Evolutionary conservation across 768 basidiomycete species (phyloP).

Genomic region (Daedaleopsis sinensis): DNA sequence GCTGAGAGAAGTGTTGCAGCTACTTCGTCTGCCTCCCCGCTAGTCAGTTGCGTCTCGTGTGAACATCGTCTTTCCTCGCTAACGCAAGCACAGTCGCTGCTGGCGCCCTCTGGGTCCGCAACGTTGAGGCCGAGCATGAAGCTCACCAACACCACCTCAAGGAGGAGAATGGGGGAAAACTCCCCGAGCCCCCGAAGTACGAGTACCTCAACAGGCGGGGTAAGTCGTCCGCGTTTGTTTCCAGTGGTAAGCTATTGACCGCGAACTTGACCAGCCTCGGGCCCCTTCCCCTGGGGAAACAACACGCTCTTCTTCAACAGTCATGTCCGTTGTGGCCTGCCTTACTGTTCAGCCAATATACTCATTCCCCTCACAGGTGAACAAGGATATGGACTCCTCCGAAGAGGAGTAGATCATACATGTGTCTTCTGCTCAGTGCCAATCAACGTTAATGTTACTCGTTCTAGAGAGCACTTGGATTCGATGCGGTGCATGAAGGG

Average conservation of each 20-base stretch:
- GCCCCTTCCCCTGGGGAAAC: conserved; percentile 85
- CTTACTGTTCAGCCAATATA: neutral
- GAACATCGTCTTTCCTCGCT: neutral
- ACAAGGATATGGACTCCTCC: conserved; percentile 60
- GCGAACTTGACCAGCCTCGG: conserved; percentile 32
- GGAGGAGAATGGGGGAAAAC: conserved; percentile 70
- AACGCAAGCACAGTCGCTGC: conserved; percentile 26
- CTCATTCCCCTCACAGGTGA: conserved; percentile 43
- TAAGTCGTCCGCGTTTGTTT: conserved; percentile 9
- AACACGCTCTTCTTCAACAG: conserved; percentile 86
- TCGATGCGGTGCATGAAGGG: too few species aligned
- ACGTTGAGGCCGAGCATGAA: conserved; percentile 63
- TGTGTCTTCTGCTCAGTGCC: conserved; percentile 10
- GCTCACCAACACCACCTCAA: conserved; percentile 73
- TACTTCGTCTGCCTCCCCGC: conserved; percentile 76
- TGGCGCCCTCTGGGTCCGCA: conserved; percentile 48
- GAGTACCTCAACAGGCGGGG: conserved; percentile 75
- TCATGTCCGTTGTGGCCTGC: conserved; percentile 42
- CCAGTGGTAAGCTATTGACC: neutral
- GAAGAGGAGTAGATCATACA: conserved; percentile 27
- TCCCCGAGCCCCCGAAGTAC: conserved; percentile 72
- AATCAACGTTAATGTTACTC: neutral
- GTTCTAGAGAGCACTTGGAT: too few species aligned
- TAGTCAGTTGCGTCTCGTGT: conserved; percentile 48
- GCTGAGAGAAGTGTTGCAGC: conserved; percentile 40